Conservation (phyloP, 441 rosid genomes). For the Euphorbia celastroides region DNA sequence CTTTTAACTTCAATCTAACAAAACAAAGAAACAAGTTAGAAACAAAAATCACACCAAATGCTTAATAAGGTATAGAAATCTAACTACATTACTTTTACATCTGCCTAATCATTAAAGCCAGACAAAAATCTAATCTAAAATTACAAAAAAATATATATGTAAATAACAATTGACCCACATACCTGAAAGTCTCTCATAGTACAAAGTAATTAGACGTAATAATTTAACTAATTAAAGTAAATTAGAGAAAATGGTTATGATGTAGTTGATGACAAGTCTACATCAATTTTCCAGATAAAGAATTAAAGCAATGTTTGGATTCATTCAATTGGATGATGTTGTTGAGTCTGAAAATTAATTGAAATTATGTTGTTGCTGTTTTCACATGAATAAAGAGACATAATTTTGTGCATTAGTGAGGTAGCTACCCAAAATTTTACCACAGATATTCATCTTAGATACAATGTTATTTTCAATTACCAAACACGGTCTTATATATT, state of each 20-base stretch:
- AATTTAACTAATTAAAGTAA: not conserved
- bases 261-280: slow-evolving; percentile 19
- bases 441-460: slow-evolving; percentile 16
- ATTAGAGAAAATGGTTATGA: not conserved
- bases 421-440: slow-evolving; percentile 11
- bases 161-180: not conserved
- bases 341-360: slow-evolving; percentile 18
- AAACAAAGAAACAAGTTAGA: not conserved
- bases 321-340: slow-evolving; percentile 9
- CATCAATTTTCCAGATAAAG: slow-evolving; percentile 11
- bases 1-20: not conserved
- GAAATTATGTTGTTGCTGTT: slow-evolving; percentile 15
- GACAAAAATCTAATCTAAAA: too few species aligned
- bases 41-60: not conserved
- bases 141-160: not conserved
- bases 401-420: not conserved
- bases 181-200: not conserved
- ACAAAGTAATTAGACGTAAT: too few species aligned
- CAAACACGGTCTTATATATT: too few species aligned
- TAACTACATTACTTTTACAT: not conserved
- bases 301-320: slow-evolving; percentile 2
- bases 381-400: slow-evolving; percentile 15
- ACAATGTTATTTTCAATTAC: slow-evolving; percentile 21
- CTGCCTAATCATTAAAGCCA: not conserved
- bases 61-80: not conserved